Base-by-base conservation (phyloP, 805 yeast species). In the Yamadazyma phyllophila region DNA sequence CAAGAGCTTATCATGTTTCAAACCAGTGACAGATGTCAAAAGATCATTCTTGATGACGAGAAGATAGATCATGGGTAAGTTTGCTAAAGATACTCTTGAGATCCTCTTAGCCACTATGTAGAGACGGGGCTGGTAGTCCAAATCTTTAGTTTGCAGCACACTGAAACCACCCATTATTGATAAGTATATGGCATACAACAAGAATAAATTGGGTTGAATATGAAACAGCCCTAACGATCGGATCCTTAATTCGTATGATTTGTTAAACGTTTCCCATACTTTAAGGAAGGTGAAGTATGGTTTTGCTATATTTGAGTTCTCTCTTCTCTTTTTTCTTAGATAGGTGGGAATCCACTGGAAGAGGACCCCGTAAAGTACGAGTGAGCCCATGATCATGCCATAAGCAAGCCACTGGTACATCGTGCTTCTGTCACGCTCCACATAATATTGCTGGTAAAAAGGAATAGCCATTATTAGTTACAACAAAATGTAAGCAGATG, bases 41-140 rank as follows among this genome's bases (percentile, higher is more conserved):
- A 70, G 41, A 46, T 72, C 74, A 48, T 71, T 65, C 49, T 74
- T 74, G n/a, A 65, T 55, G 3, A 71, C 60, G 29, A 67, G 52
- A 7, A 74, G 41, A 44, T 67, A 61, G 20, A 73, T 44, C 4
- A 66, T 46, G 0, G 77, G 77, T 20, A 74, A 45, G 45, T 68
- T 69, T 1, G 74, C 74, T 11, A 65, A 48, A 1, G 71, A 69
- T 9, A 76, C 55, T 41, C 66, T 61, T 29, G 73, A 73, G 1
- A 74, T 41, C 46, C 80, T 52, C 53, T 76, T 76, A 11, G 69
- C 69, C 13, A 76, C 57, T 36, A 75, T 58, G 48, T 75, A 75
- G 31, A 43, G 53, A 40, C 62, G 51, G 3, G 74, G 72, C 44
- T 62, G 60, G 48, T 76, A 74, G 44, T 63, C 58, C 20, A 76